Conservation (phyloP, 1,284 basidiomycete genomes). For the Cutaneotrichosporon cutaneum region DNA sequence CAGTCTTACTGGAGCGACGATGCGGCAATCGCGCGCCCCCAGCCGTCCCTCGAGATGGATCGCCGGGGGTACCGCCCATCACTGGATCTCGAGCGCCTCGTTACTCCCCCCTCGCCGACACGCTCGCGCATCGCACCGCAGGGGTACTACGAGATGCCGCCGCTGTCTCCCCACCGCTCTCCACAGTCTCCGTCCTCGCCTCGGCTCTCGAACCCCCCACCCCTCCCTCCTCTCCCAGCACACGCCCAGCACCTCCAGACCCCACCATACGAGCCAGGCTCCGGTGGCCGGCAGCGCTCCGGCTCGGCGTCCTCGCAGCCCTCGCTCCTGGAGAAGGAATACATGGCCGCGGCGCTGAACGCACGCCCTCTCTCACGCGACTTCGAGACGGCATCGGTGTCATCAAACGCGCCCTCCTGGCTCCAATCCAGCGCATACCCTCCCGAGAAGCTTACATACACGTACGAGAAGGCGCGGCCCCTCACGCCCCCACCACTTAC, state of each 20-base stretch:
- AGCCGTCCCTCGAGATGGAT: constrained; percentile 1
- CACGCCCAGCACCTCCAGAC: background rate
- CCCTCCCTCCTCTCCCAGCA: background rate
- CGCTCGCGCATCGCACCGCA: background rate
- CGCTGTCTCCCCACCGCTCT: too few relatives aligned
- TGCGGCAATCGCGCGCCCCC: background rate
- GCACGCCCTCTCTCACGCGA: background rate
- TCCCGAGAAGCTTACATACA: background rate
- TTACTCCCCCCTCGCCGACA: background rate
- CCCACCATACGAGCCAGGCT: background rate
- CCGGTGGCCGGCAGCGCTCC: background rate
- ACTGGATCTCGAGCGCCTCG: background rate
- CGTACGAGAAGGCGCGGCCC: background rate
- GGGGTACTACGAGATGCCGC: background rate
- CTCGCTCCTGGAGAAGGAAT: constrained; percentile 3
- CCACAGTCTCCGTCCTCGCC: background rate
- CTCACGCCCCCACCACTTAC: background rate
- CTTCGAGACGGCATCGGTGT: background rate
- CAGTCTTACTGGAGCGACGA: constrained; percentile 3
- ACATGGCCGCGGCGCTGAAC: background rate
- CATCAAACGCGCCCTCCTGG: background rate
- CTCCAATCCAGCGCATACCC: background rate
- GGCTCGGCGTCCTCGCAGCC: background rate
- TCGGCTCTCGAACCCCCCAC: background rate
- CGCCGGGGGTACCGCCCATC: background rate